Conservation (phyloP, 1,139 yeast genomes). For the Kluyveromyces sp. region DNA sequence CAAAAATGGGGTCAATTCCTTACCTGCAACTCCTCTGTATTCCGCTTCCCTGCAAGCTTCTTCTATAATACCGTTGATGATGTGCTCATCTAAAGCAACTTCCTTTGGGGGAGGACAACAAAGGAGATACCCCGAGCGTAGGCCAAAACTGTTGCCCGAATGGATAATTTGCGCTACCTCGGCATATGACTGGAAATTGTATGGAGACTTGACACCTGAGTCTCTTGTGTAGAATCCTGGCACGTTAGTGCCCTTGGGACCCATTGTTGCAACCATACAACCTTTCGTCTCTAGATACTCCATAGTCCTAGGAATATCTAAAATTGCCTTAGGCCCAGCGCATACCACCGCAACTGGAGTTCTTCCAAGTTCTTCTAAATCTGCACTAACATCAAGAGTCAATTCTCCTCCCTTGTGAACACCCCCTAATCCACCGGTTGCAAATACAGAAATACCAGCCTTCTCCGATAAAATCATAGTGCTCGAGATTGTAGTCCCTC, state of each 20-base stretch:
- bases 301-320: constrained; percentile 74
- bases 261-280: constrained; percentile 43
- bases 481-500: constrained; percentile 88
- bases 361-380: constrained; percentile 71
- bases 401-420: constrained; percentile 73
- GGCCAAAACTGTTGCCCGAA: constrained; percentile 42
- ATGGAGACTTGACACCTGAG: constrained; percentile 68
- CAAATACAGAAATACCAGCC: constrained; percentile 79
- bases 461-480: constrained; percentile 74
- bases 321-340: constrained; percentile 82
- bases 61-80: constrained; percentile 50
- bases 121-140: constrained; percentile 63
- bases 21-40: constrained; percentile 52
- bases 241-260: constrained; percentile 44
- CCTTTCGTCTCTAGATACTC: constrained; percentile 90
- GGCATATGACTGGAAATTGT: constrained; percentile 42
- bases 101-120: constrained; percentile 77
- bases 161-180: constrained; percentile 60
- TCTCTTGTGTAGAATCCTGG: constrained; percentile 82
- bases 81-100: constrained; percentile 47
- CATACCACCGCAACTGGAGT: constrained; percentile 87
- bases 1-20: constrained; percentile 72
- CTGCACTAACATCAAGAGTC: constrained; percentile 81
- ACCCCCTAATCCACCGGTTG: constrained; percentile 93
- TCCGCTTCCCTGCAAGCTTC: constrained; percentile 54